A percentile compares a stretch with the other conserved stretches of the same genome.
Conservation (phyloP, 2,329 filamentous ascomycete genomes). For the Emergomyces pasteurianus region DNA sequence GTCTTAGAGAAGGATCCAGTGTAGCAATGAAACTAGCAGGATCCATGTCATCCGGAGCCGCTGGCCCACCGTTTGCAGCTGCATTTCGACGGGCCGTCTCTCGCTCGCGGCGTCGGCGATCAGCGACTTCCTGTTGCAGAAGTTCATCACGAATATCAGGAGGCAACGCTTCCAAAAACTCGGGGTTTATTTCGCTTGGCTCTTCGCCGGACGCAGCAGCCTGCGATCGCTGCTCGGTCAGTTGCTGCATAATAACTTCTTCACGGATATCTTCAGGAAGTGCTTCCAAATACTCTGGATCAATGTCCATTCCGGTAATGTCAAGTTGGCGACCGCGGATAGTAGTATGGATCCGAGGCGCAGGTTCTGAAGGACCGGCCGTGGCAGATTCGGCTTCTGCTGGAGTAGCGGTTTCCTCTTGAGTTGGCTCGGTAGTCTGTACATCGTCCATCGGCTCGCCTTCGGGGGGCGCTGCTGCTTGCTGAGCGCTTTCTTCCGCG, state of each 20-base stretch:
- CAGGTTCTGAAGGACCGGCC: constrained; percentile 38
- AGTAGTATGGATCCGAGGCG: constrained; percentile 59
- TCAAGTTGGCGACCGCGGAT: constrained; percentile 82
- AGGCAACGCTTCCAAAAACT: constrained; percentile 87
- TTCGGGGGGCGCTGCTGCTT: constrained; percentile 20
- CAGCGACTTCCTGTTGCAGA: constrained; percentile 76
- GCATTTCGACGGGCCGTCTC: constrained; percentile 64
- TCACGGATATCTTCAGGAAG: constrained; percentile 93
- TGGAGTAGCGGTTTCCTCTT: constrained; percentile 22
- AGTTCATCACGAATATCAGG: constrained; percentile 84
- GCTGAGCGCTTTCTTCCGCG: constrained; percentile 29
- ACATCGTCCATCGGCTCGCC: constrained; percentile 66
- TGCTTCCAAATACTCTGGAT: constrained; percentile 88
- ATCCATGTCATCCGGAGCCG: constrained; percentile 72
- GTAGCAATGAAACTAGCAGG: constrained; percentile 84
- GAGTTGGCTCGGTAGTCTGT: constrained; percentile 39
- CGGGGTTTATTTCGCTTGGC: constrained; percentile 58
- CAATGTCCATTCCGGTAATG: constrained; percentile 88
- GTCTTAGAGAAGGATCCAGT: constrained; percentile 69
- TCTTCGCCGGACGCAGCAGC: constrained; percentile 60
- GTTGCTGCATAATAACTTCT: constrained; percentile 85
- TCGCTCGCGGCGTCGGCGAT: constrained; percentile 76
- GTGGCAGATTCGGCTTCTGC: constrained; percentile 28
- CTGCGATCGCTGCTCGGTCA: constrained; percentile 70
- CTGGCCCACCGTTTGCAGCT: constrained; percentile 35